Conservation (phyloP, 1,139 yeast species). For the Chernovozyma sophiae-reginae region DNA sequence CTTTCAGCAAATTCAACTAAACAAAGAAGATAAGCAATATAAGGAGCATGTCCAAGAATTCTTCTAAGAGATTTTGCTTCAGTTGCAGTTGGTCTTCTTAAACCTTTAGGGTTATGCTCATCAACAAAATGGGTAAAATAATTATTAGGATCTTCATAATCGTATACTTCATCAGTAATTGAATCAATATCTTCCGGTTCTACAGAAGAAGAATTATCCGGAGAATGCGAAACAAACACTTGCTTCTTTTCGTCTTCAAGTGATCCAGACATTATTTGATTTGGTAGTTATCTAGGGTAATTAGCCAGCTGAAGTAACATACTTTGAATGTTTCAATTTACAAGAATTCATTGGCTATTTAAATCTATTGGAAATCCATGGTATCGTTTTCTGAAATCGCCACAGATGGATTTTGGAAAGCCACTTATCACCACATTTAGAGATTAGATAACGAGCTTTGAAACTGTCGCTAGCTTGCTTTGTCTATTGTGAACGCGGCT, state of each 20-base stretch:
- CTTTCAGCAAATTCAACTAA: slow-evolving; percentile 44
- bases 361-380: too few relatives aligned
- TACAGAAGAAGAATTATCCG: not conserved
- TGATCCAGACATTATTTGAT: not conserved
- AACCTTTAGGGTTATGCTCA: slow-evolving; percentile 31
- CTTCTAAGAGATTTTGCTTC: slow-evolving; percentile 45
- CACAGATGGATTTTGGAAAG: not conserved
- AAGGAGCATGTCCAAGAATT: slow-evolving; percentile 26
- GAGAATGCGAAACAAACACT: not conserved
- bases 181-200: not conserved
- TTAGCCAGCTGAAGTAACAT: too few relatives aligned
- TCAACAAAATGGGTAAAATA: slow-evolving; percentile 24
- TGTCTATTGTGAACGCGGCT: too few relatives aligned
- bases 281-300: too few relatives aligned
- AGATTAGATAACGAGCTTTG: slow-evolving; percentile 1
- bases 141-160: slow-evolving; percentile 17
- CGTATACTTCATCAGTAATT: slow-evolving; percentile 7
- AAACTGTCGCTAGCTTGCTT: not conserved
- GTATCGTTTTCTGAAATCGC: too few relatives aligned
- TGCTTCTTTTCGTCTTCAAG: not conserved
- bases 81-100: slow-evolving; percentile 32
- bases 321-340: too few relatives aligned
- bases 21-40: slow-evolving; percentile 32
- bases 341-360: too few relatives aligned
- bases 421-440: slow-evolving; percentile 1